Conservation (phyloP, 495 filamentous ascomycete species). For the Trichoderma gamsii region DNA sequence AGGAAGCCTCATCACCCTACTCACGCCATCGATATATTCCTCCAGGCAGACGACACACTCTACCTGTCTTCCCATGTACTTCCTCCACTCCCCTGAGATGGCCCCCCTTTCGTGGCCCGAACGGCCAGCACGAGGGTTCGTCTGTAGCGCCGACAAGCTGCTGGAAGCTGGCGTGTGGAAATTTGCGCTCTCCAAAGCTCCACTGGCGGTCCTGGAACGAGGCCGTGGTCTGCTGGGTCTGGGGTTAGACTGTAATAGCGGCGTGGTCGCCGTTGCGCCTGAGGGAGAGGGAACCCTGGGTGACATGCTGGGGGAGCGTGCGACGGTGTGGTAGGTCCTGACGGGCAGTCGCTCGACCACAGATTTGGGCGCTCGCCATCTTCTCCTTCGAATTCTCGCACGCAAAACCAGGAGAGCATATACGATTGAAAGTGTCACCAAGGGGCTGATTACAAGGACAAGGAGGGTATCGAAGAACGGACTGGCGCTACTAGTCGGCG, state of each 20-base stretch:
- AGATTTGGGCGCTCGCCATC: constrained; percentile 94
- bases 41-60: constrained; percentile 98
- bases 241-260: constrained; percentile 58
- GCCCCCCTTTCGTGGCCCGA: constrained; percentile 47
- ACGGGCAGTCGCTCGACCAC: constrained; percentile 94
- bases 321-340: constrained; percentile 83
- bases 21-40: constrained; percentile 93
- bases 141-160: constrained; percentile 28
- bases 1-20: constrained; percentile 93
- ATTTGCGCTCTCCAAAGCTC: constrained; percentile 42
- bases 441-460: constrained; percentile 84
- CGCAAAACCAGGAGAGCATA: constrained; percentile 85
- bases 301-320: constrained; percentile 54
- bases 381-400: constrained; percentile 78
- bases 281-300: constrained; percentile 48
- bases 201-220: constrained; percentile 61
- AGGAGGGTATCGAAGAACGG: constrained; percentile 95
- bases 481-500: constrained; percentile 81
- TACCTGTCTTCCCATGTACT: constrained; percentile 78
- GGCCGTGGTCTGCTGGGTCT: constrained; percentile 44
- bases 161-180: constrained; percentile 30
- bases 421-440: constrained; percentile 87
- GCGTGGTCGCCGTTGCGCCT: constrained; percentile 65
- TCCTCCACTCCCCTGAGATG: constrained; percentile 58
- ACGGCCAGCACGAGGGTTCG: constrained; percentile 22